phyloP scores from a whole-genome alignment of 176 grass and related monocot species.

The Oryza meridionalis region DNA sequence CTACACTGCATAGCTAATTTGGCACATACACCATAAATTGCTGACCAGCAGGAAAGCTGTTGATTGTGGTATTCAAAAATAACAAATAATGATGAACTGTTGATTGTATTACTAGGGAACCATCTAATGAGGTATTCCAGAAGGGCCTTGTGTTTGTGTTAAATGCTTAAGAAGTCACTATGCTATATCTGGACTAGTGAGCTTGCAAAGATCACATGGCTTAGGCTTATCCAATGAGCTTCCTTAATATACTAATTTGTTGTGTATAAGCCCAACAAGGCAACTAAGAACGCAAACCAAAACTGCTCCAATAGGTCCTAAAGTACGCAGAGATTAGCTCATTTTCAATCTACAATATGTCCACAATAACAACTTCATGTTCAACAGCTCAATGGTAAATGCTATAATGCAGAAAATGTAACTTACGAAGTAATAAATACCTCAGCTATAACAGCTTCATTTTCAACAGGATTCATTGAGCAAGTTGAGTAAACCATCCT shows the following conservation, averaged over 20 bases:
- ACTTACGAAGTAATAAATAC: conserved; percentile 36
- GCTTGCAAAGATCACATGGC: conserved; percentile 2
- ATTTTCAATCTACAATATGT: conserved; percentile 7
- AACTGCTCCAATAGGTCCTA: conserved; percentile 13
- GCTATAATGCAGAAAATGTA: not conserved
- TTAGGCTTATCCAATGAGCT: conserved; percentile 21
- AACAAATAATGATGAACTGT: not conserved
- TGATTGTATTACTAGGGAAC: not conserved
- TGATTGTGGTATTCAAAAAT: not conserved
- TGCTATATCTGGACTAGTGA: conserved; percentile 16
- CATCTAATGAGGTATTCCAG: conserved; percentile 3
- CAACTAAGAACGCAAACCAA: conserved; percentile 1
- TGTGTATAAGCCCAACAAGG: conserved; percentile 11
- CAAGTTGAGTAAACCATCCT: conserved; percentile 98
- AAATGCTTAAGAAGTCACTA: not conserved
- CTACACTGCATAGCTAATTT: not conserved
- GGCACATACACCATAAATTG: not conserved
- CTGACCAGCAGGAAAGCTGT: not conserved
- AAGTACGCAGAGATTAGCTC: not conserved
- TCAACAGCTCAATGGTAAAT: not conserved
- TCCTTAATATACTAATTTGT: conserved; percentile 5
- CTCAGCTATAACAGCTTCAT: conserved; percentile 91
- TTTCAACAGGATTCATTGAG: conserved; percentile 98
- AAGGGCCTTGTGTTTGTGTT: not conserved
- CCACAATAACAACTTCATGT: conserved; percentile 15